Conservation (phyloP, 306 rosid genomes). For the Quercus robur region DNA sequence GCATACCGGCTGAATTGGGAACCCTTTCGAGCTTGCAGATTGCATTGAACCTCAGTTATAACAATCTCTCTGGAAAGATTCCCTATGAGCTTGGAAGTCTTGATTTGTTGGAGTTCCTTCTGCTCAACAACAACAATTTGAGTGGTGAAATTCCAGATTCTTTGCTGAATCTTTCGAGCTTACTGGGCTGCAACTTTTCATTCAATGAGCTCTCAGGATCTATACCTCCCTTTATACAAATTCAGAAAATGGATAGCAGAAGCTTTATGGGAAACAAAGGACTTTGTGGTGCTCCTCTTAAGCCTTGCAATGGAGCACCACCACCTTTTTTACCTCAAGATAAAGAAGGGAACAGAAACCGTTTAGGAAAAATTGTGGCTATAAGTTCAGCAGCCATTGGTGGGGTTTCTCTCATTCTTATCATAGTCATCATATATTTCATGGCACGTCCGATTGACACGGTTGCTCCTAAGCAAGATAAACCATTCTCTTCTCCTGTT, state of each 20-base stretch:
- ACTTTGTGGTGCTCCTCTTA: conserved; percentile 78
- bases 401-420: conserved; percentile 83
- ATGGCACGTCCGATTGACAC: conserved; percentile 60
- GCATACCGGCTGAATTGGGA: conserved; percentile 76
- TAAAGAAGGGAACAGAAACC: conserved; percentile 12
- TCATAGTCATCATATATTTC: conserved; percentile 57
- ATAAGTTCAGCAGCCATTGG: conserved; percentile 66
- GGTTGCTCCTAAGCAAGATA: conserved; percentile 35
- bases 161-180: conserved; percentile 64
- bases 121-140: conserved; percentile 82
- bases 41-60: conserved; percentile 84
- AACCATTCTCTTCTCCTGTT: conserved; percentile 52
- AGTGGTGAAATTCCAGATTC: conserved; percentile 76
- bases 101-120: conserved; percentile 57
- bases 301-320: conserved; percentile 42
- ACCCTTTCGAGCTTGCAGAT: conserved; percentile 82
- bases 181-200: conserved; percentile 88
- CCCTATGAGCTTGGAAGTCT: conserved; percentile 72
- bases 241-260: conserved; percentile 57
- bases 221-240: conserved; percentile 55
- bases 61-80: conserved; percentile 67
- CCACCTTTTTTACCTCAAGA: conserved; percentile 17
- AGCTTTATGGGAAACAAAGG: conserved; percentile 69
- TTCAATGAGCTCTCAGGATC: conserved; percentile 80
- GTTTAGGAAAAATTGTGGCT: conserved; percentile 52